These are phyloP conservation scores for Scheffersomyces coipomensis DNA, from an alignment of 805 yeast species.

Conservation along the genomic window DNA sequence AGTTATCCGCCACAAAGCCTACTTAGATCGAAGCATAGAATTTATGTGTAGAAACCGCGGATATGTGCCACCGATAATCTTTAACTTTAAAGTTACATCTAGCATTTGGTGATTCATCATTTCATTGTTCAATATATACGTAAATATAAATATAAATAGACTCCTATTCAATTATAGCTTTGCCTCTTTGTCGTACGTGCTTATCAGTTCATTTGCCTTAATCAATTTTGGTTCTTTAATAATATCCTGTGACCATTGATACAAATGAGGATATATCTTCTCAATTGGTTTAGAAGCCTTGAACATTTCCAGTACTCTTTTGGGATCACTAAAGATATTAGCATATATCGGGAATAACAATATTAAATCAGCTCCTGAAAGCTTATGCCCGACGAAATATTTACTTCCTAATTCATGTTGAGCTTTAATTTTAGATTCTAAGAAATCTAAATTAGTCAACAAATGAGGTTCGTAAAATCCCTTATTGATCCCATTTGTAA, in stretches of 20 bases:
- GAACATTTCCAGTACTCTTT: constrained; percentile 12
- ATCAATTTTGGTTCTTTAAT: constrained; percentile 6
- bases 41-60: too few species aligned
- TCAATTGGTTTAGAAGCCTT: constrained; percentile 3
- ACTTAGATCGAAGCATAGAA: too few species aligned
- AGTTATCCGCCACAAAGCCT: too few species aligned
- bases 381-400: constrained; percentile 48
- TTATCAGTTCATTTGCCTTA: constrained; percentile 11
- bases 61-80: too few species aligned
- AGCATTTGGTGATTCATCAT: too few species aligned
- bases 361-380: constrained; percentile 60
- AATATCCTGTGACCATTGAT: constrained; percentile 16
- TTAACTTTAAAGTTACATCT: too few species aligned
- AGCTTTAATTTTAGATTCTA: constrained; percentile 24
- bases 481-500: constrained; percentile 21
- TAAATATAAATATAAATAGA: too few species aligned
- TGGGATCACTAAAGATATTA: constrained; percentile 19
- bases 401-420: constrained; percentile 19
- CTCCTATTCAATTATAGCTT: too few species aligned
- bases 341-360: constrained; percentile 45
- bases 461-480: constrained; percentile 25
- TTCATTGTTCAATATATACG: too few species aligned
- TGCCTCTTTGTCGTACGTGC: too few species aligned
- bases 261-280: constrained; percentile 15
- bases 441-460: constrained; percentile 19